Conservation (phyloP, 2,329 filamentous ascomycete species). For the Diaporthe batatas region DNA sequence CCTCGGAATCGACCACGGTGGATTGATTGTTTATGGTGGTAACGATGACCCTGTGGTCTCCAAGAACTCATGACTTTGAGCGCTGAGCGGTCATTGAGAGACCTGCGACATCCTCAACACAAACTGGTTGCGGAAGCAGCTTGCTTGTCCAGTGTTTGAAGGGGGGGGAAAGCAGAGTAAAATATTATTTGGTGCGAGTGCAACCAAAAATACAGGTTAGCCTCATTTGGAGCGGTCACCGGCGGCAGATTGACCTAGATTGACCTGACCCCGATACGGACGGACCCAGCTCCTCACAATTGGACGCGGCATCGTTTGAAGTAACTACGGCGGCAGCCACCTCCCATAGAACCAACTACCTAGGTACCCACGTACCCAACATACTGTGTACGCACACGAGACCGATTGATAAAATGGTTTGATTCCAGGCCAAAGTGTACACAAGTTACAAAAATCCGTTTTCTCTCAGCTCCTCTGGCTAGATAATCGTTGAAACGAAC, state of each 20-base stretch:
- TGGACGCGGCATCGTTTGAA: neutral
- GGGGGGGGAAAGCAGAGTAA: neutral
- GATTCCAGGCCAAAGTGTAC: conserved; percentile 36
- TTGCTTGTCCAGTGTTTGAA: neutral
- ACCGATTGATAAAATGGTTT: conserved; percentile 18
- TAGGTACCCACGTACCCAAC: too few relatives aligned
- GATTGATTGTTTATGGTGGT: neutral
- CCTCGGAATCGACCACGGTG: neutral
- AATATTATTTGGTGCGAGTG: conserved; percentile 21
- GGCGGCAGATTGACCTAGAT: conserved; percentile 31
- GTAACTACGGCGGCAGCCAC: neutral
- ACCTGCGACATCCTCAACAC: neutral
- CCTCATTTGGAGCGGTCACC: conserved; percentile 28
- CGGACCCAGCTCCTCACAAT: neutral
- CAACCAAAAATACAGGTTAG: conserved; percentile 22
- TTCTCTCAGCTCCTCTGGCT: conserved; percentile 29
- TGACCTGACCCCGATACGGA: neutral
- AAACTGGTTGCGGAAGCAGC: neutral
- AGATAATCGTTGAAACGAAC: conserved; percentile 36
- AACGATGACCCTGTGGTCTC: neutral
- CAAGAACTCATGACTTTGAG: neutral
- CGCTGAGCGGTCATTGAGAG: neutral
- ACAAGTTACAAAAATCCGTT: conserved; percentile 38
- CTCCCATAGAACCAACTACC: neutral
- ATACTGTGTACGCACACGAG: neutral